A percentile compares a stretch with the other conserved stretches of the same genome.
Conservation (phyloP, 805 yeast species). For the Jamesozyma piceae region DNA sequence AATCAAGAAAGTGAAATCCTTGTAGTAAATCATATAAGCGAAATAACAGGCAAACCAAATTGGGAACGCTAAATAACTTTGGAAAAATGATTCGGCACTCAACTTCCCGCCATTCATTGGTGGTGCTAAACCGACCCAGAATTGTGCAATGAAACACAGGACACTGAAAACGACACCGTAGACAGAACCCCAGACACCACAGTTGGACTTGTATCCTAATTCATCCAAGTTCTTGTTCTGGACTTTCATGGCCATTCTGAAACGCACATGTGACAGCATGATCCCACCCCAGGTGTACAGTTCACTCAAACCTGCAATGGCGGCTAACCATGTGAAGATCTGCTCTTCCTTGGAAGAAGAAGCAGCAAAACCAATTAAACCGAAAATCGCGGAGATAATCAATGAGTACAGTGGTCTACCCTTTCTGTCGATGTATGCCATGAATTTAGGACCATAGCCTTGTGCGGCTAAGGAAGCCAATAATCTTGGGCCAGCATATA, state of each 20-base stretch:
- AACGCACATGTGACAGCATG: slow-evolving; percentile 42
- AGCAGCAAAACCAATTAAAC: slow-evolving; percentile 53
- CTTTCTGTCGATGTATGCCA: slow-evolving; percentile 45
- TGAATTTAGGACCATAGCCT: slow-evolving; percentile 51
- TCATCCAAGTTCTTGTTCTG: slow-evolving; percentile 41
- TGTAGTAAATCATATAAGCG: slow-evolving; percentile 41
- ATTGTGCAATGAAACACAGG: slow-evolving; percentile 46
- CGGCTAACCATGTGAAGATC: slow-evolving; percentile 52
- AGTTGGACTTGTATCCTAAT: slow-evolving; percentile 41
- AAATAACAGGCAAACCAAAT: slow-evolving; percentile 37
- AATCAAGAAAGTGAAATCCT: slow-evolving; percentile 29
- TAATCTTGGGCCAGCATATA: slow-evolving; percentile 66
- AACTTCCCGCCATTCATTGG: slow-evolving; percentile 32
- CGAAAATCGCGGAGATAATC: slow-evolving; percentile 39
- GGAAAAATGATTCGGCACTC: slow-evolving; percentile 40
- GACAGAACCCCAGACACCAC: slow-evolving; percentile 43
- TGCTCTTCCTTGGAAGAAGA: slow-evolving; percentile 41
- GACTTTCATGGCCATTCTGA: slow-evolving; percentile 43
- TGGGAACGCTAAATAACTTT: slow-evolving; percentile 42
- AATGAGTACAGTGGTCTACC: slow-evolving; percentile 57
- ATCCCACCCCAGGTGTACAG: slow-evolving; percentile 53
- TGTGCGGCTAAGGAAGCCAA: slow-evolving; percentile 59
- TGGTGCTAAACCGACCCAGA: slow-evolving; percentile 58
- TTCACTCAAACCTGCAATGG: slow-evolving; percentile 49
- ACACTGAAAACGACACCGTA: slow-evolving; percentile 41